Evolutionary conservation across 192 early-diverging fungal species (phyloP).

Genomic region (Gryganskiella cystojenkinii): DNA sequence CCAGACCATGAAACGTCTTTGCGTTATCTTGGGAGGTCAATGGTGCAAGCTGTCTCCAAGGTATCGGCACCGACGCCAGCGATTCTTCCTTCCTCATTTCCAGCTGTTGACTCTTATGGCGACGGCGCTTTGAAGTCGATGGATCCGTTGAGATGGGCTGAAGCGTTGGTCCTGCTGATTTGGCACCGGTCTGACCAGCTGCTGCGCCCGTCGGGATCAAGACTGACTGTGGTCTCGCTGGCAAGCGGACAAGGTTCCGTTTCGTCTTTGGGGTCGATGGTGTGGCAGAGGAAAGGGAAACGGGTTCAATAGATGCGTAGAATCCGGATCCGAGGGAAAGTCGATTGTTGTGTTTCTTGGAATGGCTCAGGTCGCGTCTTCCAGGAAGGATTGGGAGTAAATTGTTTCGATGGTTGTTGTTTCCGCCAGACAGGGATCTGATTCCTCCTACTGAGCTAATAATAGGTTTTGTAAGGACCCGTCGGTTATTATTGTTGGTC

Average conservation of each 20-base stretch:
- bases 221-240: slow-evolving; percentile 32
- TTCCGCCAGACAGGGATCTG: not conserved
- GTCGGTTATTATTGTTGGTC: not conserved
- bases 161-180: not conserved
- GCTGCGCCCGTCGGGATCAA: slow-evolving; percentile 18
- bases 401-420: not conserved
- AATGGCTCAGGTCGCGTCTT: slow-evolving; percentile 23
- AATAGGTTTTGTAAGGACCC: not conserved
- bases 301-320: slow-evolving; percentile 36
- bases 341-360: slow-evolving; percentile 16
- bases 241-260: slow-evolving; percentile 25
- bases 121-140: slow-evolving; percentile 17
- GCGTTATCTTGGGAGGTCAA: slow-evolving; percentile 29
- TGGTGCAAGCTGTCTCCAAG: slow-evolving; percentile 23
- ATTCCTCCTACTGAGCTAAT: not conserved
- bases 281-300: slow-evolving; percentile 20
- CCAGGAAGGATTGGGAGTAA: not conserved
- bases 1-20: slow-evolving; percentile 39
- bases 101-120: slow-evolving; percentile 27
- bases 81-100: slow-evolving; percentile 4
- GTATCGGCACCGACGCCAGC: not conserved
- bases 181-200: not conserved
- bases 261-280: slow-evolving; percentile 21
- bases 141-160: not conserved
- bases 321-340: slow-evolving; percentile 37